Conservation (phyloP, 495 filamentous ascomycete species). For the Aspergillus homomorphus region DNA sequence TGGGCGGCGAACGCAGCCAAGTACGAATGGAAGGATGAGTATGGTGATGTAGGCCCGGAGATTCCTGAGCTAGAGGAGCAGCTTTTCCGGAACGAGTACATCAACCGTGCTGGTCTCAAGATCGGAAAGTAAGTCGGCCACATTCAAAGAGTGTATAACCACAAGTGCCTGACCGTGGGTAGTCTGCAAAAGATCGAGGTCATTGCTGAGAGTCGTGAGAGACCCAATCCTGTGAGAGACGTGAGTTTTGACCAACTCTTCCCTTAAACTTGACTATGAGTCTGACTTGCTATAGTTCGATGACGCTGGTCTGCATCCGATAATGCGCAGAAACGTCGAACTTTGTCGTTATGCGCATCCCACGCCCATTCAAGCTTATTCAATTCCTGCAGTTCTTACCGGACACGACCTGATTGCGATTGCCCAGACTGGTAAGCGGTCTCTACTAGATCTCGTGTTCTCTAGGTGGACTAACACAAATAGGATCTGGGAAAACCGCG, state of each 20-base stretch:
- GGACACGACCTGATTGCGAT: slow-evolving; percentile 79
- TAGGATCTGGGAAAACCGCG: slow-evolving; percentile 94
- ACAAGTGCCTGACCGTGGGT: not conserved
- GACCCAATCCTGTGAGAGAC: slow-evolving; percentile 28
- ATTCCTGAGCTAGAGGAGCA: slow-evolving; percentile 63
- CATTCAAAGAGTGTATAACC: not conserved
- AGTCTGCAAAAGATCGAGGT: slow-evolving; percentile 36
- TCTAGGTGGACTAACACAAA: slow-evolving; percentile 11
- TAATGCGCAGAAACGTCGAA: slow-evolving; percentile 72
- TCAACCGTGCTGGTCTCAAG: slow-evolving; percentile 41
- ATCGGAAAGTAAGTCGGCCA: slow-evolving; percentile 35
- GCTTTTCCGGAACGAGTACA: slow-evolving; percentile 61
- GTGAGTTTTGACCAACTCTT: slow-evolving; percentile 41
- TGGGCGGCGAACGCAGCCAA: slow-evolving; percentile 59
- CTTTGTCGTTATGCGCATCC: slow-evolving; percentile 64
- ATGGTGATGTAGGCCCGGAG: slow-evolving; percentile 76
- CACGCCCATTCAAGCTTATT: slow-evolving; percentile 84
- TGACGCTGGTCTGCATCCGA: slow-evolving; percentile 79
- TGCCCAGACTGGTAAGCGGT: slow-evolving; percentile 80
- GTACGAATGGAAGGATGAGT: slow-evolving; percentile 85
- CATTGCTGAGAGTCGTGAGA: slow-evolving; percentile 29
- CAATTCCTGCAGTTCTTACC: slow-evolving; percentile 68
- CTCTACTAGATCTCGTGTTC: not conserved
- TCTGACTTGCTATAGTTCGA: slow-evolving; percentile 51
- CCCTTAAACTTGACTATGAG: slow-evolving; percentile 2